These are phyloP conservation scores for Didymella segeticola DNA, from an alignment of 2,329 filamentous ascomycete genomes.

Conservation along the genomic window DNA sequence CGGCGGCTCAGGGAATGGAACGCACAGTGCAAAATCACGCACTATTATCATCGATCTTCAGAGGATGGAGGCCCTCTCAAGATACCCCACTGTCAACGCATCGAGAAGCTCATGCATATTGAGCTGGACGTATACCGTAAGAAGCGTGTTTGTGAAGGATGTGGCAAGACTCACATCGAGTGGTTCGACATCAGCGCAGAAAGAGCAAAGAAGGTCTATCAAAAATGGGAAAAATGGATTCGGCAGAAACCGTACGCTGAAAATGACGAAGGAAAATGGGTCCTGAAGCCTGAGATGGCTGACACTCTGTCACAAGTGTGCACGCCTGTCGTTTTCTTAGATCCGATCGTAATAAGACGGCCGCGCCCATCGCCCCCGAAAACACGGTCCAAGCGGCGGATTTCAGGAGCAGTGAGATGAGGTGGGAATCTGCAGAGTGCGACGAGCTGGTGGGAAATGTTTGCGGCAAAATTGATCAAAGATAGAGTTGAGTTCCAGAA, in stretches of 20 bases:
- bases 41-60: constrained; percentile 15
- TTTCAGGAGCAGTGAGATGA: not conserved
- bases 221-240: constrained; percentile 26
- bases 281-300: constrained; percentile 8
- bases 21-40: constrained; percentile 8
- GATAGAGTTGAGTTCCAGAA: too few species aligned
- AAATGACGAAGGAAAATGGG: constrained; percentile 9
- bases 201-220: constrained; percentile 14
- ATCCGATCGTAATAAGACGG: not conserved
- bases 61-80: constrained; percentile 56
- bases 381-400: not conserved
- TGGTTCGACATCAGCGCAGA: constrained; percentile 77
- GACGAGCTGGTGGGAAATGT: not conserved
- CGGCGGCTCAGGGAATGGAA: constrained; percentile 21
- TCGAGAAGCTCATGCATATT: constrained; percentile 84
- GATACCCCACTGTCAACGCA: constrained; percentile 80
- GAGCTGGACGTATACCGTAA: constrained; percentile 69
- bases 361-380: not conserved
- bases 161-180: constrained; percentile 81
- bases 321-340: not conserved
- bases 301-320: not conserved
- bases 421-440: not conserved
- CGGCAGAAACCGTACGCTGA: constrained; percentile 13
- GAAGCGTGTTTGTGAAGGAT: constrained; percentile 70
- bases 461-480: not conserved